Evolutionary conservation across 2,329 filamentous ascomycete species (phyloP).

Genomic region (Diaporthe longicolla): DNA sequence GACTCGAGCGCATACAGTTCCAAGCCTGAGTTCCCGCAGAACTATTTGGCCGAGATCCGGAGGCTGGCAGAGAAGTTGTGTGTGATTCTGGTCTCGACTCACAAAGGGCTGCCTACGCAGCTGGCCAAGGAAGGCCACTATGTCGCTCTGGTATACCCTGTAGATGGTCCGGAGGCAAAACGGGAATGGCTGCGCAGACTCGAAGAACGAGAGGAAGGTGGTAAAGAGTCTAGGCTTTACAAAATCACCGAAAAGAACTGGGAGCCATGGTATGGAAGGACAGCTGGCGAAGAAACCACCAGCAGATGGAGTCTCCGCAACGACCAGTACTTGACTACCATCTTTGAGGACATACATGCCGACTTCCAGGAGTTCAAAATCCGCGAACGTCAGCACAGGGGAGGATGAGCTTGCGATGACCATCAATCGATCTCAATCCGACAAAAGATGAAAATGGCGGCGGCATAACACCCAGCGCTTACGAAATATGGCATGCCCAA

Average conservation of each 20-base stretch:
- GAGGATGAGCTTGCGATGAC: neutral
- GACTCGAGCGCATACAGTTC: constrained; percentile 39
- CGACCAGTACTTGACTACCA: constrained; percentile 27
- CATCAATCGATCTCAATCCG: constrained; percentile 26
- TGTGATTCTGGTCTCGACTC: constrained; percentile 35
- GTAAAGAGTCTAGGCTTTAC: constrained; percentile 36
- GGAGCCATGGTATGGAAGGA: constrained; percentile 35
- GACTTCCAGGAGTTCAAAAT: constrained; percentile 3
- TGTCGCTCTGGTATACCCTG: constrained; percentile 37
- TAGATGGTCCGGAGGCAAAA: constrained; percentile 17
- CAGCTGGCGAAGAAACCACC: constrained; percentile 20
- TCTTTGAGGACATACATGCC: constrained; percentile 23
- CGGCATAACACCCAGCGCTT: constrained; percentile 56
- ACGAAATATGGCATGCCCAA: constrained; percentile 58
- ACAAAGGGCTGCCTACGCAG: constrained; percentile 22
- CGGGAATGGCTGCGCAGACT: constrained; percentile 36
- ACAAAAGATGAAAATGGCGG: constrained; percentile 53
- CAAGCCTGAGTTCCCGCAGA: constrained; percentile 31
- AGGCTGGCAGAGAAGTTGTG: constrained; percentile 29
- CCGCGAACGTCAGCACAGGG: neutral
- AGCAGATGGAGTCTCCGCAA: constrained; percentile 17
- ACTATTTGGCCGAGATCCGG: constrained; percentile 35
- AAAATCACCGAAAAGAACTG: constrained; percentile 27
- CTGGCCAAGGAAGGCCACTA: constrained; percentile 36
- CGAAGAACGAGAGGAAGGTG: constrained; percentile 28